Base-by-base conservation (phyloP, 371 early-diverging fungal genomes). In the Rhizomucor miehei region DNA sequence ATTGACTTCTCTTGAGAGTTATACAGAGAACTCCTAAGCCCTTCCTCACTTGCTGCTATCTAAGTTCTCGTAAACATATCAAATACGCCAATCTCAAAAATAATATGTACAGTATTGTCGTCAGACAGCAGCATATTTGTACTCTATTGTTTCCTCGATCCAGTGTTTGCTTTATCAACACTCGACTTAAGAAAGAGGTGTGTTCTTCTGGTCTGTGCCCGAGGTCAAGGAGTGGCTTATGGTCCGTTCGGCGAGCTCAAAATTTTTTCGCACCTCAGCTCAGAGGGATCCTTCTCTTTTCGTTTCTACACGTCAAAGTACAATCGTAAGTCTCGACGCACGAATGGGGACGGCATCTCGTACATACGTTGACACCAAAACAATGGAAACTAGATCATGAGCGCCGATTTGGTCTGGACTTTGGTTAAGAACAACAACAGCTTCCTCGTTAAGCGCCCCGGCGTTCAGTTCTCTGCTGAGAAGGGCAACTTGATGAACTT, bases 371-470 rank as follows among this genome's bases (percentile, higher is more conserved):
- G 25, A 29, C 14, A 50, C 13, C 17, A 41, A 52, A 37, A 48
- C 10, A 34, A 55, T 34, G 48, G 8, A 39, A 41, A 48, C 55
- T 58, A 73, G 69, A 70, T 50, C 52, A 78, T 78, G 79, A 89
- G 89, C 65, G 59, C 85, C 60, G 91, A 89, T 60, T 75, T 91
- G 60, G 77, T 81, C 63, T 92, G 94, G 94, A 75, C 83, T 69
- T 75, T 94, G 64, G 80, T 89, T 80, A 89, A 87, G 79, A 85
- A 89, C 81, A 86, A 86, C 81, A 84, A 81, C 81, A 83, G 87
- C 69, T 94, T 88, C 86, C 77, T 94, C 59, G 92, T 93, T 69
- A 91, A 92, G 88, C 84, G 91, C 63, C 14, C 47, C 36, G 78
- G 78, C 75, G 82, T 85, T 67, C 80, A 86, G 77, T 81, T 94